Evolutionary conservation across 2,329 filamentous ascomycete species (phyloP), one percentile per base, ranked within the genome.

Genomic region (Beauveria asiatica): DNA sequence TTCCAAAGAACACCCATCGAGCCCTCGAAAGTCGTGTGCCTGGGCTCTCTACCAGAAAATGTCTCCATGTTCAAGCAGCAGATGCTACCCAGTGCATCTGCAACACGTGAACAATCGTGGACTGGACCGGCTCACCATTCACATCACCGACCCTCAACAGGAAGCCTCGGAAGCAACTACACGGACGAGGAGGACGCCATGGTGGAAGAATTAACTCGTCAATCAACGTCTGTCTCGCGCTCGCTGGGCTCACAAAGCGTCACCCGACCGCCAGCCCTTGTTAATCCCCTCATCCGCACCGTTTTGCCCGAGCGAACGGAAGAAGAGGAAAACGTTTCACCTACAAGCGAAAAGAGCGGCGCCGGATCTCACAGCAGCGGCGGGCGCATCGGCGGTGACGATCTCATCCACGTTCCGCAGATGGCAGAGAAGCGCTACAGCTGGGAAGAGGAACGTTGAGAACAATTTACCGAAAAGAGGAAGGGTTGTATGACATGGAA

Each of bases 101-200:
- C 54, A 45, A 48, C 50, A 33, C 10, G 42, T 52, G 52, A 25
- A 17, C 61, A 23, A 45, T 51, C 52, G 37, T 42, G 23, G 25
- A 23, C 54, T 23, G 37, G 49, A 33, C 56, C 46, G 13, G 37
- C 19, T 17, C 39, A 42, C 46, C 41, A 58, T 44, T 33, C 53
- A n/a, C 25, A 39, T 25, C 46, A 54, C 44, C 62, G 64, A 23
- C 50, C 59, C 8, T 71, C 69, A 6, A 71, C 70, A 37, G 76
- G 78, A 60, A 83, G 80, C 2, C 67, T 84, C 8, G 81, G 81
- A 21, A 84, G 82, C 67, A 82, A 84, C 61, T 84, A 76, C 64
- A 84, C 82, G 0, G 76, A 81, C 10, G 78, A 83, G 25, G 79
- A 84, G 62, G 78, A 80, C 62, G 68, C 70, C 7, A 65, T 70